Evolutionary conservation across 169 alveolate species (phyloP).

Genomic region (Plasmodium knowlesi): DNA sequence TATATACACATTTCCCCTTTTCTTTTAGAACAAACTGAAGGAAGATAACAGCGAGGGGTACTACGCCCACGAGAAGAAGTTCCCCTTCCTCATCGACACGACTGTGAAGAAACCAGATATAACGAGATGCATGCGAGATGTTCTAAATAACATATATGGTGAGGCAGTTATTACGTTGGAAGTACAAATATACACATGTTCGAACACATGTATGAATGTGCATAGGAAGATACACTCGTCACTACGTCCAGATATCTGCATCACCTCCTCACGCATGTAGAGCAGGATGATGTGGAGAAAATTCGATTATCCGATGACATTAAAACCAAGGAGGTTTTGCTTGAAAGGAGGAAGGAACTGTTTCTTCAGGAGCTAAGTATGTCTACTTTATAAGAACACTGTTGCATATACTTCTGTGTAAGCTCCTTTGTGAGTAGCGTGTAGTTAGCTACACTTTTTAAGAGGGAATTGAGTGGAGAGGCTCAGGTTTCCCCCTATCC

Average conservation of each 20-base stretch:
- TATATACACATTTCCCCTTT: neutral
- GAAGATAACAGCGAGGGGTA: constrained; percentile 24
- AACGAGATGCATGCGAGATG: constrained; percentile 39
- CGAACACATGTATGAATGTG: neutral
- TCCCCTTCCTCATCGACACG: constrained; percentile 58
- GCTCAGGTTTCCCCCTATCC: neutral
- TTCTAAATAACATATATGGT: constrained; percentile 56
- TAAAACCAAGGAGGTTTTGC: constrained; percentile 25
- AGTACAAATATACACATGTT: neutral
- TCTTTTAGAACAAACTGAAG: constrained; percentile 28
- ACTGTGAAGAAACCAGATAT: constrained; percentile 21
- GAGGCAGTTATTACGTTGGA: neutral
- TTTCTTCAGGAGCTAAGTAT: constrained; percentile 30
- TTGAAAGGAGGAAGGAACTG: constrained; percentile 36
- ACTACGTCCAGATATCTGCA: neutral
- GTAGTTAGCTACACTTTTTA: neutral
- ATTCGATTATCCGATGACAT: constrained; percentile 24
- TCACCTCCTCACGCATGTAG: neutral
- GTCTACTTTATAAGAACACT: neutral
- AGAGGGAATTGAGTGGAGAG: neutral
- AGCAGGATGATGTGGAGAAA: constrained; percentile 14
- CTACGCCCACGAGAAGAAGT: constrained; percentile 36
- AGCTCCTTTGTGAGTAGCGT: neutral
- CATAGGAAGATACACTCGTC: neutral
- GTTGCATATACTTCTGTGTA: neutral